phyloP scores from a whole-genome alignment of 176 grass and related monocot genomes.

The Phragmites australis region DNA sequence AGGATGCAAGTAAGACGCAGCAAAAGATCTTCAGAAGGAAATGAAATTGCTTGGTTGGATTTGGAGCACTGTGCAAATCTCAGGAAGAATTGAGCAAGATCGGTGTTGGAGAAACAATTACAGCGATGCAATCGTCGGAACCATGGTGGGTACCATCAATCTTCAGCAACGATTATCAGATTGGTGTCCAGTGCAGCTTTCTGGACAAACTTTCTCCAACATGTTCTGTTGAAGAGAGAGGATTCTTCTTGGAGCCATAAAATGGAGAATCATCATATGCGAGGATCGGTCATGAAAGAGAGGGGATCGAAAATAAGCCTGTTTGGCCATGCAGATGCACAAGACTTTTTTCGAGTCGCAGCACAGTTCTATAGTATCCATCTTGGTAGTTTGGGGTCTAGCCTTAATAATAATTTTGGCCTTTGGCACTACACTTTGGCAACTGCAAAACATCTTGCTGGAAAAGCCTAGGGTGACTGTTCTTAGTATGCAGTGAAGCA shows the following conservation, averaged over 20 bases:
- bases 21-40: background rate
- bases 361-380: too few relatives aligned
- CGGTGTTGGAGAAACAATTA: constrained; percentile 45
- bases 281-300: constrained; percentile 10
- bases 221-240: constrained; percentile 13
- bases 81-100: constrained; percentile 25
- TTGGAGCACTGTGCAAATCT: background rate
- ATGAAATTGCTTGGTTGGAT: background rate
- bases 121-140: constrained; percentile 43
- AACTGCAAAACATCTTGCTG: too few relatives aligned
- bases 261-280: background rate
- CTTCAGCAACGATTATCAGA: constrained; percentile 14
- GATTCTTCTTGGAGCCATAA: background rate
- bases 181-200: background rate
- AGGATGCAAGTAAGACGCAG: too few relatives aligned
- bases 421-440: too few relatives aligned
- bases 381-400: too few relatives aligned
- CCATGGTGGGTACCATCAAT: constrained; percentile 23
- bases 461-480: too few relatives aligned
- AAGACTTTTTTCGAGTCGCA: constrained; percentile 6
- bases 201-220: background rate
- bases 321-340: constrained; percentile 36
- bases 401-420: too few relatives aligned
- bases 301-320: constrained; percentile 8
- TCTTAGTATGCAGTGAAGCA: background rate